Base-by-base conservation (phyloP, 2,329 filamentous ascomycete genomes). In the Curvularia hawaiiensis region DNA sequence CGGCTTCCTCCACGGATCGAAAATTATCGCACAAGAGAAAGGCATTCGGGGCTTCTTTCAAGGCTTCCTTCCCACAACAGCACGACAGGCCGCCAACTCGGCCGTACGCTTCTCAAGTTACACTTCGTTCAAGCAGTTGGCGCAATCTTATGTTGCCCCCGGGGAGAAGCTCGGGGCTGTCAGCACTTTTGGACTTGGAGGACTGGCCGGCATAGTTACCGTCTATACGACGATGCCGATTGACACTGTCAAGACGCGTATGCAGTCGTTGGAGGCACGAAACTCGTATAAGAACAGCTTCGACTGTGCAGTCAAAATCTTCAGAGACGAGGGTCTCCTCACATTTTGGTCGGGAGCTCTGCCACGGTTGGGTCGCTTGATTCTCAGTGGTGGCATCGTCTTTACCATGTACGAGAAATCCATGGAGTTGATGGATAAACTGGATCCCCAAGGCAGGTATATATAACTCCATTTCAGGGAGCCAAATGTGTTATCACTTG, bases 331-430 rank as follows among this genome's bases (percentile, higher is more conserved):
- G 78, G 94, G 95, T 2, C 54, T 98, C 12, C 75, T 94, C 40
- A 97, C 93, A 0, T 90, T 98, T 64, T 99, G 95, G 95, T 94
- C 91, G 66, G 95, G 95, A 26, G 94, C 95, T 22, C 73, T 98
- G 66, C 95, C 95, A 1, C 83, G 95, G 52, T 78, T 99, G 69
- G 94, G 88, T 24, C 83, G 95, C 56, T 76, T 99, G 66, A 90
- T 97, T 41, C 78, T 98, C 77, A 97, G 92, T 71, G 95, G 95
- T 54, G 95, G 95, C 18, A 97, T 99, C 71, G 95, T 99, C 40
- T 99, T 99, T 73, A 96, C 95, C 22, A 96, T 98, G 86, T 89
- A 97, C 75, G 94, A 98, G 81, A 97, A 97, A 84, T 90, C 89
- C 58, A 98, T 98, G 82, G 94, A 97, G 52, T 69, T 92, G 56